These are phyloP conservation scores for Paracorniculantispora psalliotae DNA, from an alignment of 2,329 filamentous ascomycete genomes.

Conservation along the genomic window DNA sequence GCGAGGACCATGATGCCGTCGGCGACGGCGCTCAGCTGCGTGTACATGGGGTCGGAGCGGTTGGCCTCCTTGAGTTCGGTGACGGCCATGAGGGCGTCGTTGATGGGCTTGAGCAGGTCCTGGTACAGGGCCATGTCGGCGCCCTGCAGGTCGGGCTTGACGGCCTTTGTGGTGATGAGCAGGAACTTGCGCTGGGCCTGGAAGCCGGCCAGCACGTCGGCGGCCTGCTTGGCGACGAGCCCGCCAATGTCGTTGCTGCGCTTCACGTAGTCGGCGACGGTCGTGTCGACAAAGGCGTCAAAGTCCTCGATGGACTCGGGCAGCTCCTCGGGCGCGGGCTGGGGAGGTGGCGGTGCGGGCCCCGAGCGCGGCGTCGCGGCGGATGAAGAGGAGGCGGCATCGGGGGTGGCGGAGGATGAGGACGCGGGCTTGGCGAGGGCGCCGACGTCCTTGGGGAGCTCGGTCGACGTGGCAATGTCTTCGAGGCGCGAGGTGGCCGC, in stretches of 20 bases:
- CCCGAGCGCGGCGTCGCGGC: slow-evolving; percentile 25
- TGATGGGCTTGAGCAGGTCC: slow-evolving; percentile 80
- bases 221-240: slow-evolving; percentile 70
- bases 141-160: slow-evolving; percentile 71
- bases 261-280: slow-evolving; percentile 73
- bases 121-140: slow-evolving; percentile 61
- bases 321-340: slow-evolving; percentile 49
- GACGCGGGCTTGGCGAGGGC: slow-evolving; percentile 37
- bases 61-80: slow-evolving; percentile 78
- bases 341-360: slow-evolving; percentile 37
- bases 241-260: slow-evolving; percentile 74
- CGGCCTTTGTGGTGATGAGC: slow-evolving; percentile 81
- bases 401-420: slow-evolving; percentile 17
- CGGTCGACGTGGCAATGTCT: slow-evolving; percentile 82
- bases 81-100: slow-evolving; percentile 73
- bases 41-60: slow-evolving; percentile 67
- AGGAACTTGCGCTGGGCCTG: slow-evolving; percentile 82
- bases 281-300: slow-evolving; percentile 67
- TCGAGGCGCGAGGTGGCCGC: slow-evolving; percentile 93
- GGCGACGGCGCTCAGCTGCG: slow-evolving; percentile 79
- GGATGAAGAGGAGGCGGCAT: slow-evolving; percentile 6
- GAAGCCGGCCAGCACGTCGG: slow-evolving; percentile 61
- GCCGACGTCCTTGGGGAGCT: slow-evolving; percentile 49
- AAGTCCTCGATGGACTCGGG: slow-evolving; percentile 84
- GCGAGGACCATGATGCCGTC: slow-evolving; percentile 86